Evolutionary conservation across 2,329 filamentous ascomycete genomes (phyloP).

Genomic region (Pseudopithomyces maydicus): DNA sequence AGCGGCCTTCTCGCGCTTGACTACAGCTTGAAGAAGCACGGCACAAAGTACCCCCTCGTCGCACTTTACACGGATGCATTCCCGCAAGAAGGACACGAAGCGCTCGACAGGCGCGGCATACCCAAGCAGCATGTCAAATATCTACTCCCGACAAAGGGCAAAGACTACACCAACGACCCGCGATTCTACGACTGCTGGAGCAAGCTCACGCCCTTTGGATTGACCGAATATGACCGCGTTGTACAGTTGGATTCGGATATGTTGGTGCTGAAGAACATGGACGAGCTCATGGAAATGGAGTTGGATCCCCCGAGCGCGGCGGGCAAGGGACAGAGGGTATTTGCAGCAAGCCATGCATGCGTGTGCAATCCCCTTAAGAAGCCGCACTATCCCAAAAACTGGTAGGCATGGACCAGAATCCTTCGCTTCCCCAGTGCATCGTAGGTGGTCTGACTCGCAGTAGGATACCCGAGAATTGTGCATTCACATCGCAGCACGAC

Average conservation of each 20-base stretch:
- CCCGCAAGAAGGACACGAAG: conserved; percentile 68
- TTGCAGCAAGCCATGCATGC: conserved; percentile 84
- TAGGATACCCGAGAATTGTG: conserved; percentile 63
- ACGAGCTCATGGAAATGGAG: conserved; percentile 84
- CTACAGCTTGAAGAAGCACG: conserved; percentile 70
- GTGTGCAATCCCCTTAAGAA: conserved; percentile 83
- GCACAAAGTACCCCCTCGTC: conserved; percentile 76
- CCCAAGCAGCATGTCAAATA: conserved; percentile 72
- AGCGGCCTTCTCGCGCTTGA: conserved; percentile 82
- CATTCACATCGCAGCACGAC: conserved; percentile 63
- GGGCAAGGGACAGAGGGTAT: conserved; percentile 67
- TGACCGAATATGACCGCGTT: conserved; percentile 77
- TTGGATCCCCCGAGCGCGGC: conserved; percentile 64
- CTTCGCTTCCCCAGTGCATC: too few species aligned
- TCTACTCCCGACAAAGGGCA: conserved; percentile 68
- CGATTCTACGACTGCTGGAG: conserved; percentile 92
- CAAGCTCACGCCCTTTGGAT: conserved; percentile 79
- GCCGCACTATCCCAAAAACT: conserved; percentile 76
- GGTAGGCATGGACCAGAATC: conserved; percentile 50
- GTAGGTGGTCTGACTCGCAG: neutral
- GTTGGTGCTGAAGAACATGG: conserved; percentile 83
- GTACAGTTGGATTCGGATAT: conserved; percentile 90
- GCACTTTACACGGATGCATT: conserved; percentile 83
- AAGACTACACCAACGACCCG: conserved; percentile 76
- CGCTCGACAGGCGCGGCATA: conserved; percentile 72